A percentile compares a stretch with the other conserved stretches of the same genome.
These are phyloP conservation scores for Botryobasidium botryosum DNA, from an alignment of 768 basidiomycete species.

Conservation along the genomic window DNA sequence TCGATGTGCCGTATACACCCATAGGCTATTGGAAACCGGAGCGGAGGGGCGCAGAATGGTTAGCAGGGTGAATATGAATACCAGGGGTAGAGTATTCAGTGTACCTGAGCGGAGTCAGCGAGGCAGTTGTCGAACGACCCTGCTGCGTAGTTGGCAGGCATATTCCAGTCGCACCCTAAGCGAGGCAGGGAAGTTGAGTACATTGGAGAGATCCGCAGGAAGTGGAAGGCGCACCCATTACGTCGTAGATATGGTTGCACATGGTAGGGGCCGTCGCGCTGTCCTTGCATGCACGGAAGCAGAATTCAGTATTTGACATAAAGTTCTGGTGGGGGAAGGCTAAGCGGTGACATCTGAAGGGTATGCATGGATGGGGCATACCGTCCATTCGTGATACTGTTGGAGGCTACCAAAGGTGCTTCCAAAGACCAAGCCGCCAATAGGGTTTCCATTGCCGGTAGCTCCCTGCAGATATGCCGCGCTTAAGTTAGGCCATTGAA, in stretches of 20 bases:
- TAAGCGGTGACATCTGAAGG: background rate
- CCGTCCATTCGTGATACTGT: slow-evolving; percentile 31
- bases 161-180: slow-evolving; percentile 15
- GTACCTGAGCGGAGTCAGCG: slow-evolving; percentile 21
- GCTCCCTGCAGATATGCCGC: slow-evolving; percentile 46
- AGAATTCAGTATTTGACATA: slow-evolving; percentile 28
- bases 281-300: slow-evolving; percentile 25
- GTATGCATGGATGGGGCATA: slow-evolving; percentile 10
- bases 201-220: background rate
- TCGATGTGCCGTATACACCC: slow-evolving; percentile 25
- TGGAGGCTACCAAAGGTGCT: slow-evolving; percentile 23
- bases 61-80: background rate
- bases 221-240: slow-evolving; percentile 18
- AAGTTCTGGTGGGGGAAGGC: slow-evolving; percentile 15
- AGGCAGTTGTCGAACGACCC: slow-evolving; percentile 28
- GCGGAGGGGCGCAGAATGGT: background rate
- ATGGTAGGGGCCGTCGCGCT: slow-evolving; percentile 20
- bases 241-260: slow-evolving; percentile 29
- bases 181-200: background rate
- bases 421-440: slow-evolving; percentile 27
- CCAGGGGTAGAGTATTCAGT: background rate
- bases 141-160: slow-evolving; percentile 22
- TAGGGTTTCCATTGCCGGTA: slow-evolving; percentile 16
- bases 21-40: slow-evolving; percentile 18
- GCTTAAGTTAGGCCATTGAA: too few species aligned